A percentile compares a stretch with the other conserved stretches of the same genome.
Evolutionary conservation across 345 rosid genomes (phyloP).

Genomic region (Carallia brachiata): DNA sequence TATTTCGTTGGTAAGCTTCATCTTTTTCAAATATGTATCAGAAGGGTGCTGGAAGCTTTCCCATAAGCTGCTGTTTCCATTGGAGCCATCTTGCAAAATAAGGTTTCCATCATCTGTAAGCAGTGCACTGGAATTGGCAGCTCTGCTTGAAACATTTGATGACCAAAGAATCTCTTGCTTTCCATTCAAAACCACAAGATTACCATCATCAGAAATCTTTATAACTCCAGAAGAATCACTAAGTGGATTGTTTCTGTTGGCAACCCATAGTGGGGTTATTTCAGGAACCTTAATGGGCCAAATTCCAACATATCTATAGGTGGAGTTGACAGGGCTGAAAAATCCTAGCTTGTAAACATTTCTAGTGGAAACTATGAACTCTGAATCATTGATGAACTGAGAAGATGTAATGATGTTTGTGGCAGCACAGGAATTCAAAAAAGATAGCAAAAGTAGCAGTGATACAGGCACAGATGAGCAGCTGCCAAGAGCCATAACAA

Average conservation of each 20-base stretch:
- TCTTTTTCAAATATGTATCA: slow-evolving; percentile 22
- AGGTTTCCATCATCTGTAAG: slow-evolving; percentile 14
- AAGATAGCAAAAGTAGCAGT: no score
- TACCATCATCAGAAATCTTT: slow-evolving; percentile 44
- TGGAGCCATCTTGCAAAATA: neutral
- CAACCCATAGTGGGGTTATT: slow-evolving; percentile 56
- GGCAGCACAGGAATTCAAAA: no score
- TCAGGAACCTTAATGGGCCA: slow-evolving; percentile 46
- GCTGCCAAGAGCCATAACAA: no score
- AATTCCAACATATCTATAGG: slow-evolving; percentile 54
- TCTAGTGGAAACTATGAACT: no score
- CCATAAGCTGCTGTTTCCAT: neutral
- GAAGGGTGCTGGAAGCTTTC: slow-evolving; percentile 26
- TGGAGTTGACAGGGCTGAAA: slow-evolving; percentile 47
- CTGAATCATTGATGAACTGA: no score
- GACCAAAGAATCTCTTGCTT: slow-evolving; percentile 45
- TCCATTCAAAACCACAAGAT: slow-evolving; percentile 47
- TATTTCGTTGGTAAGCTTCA: slow-evolving; percentile 2
- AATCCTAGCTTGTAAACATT: slow-evolving; percentile 51
- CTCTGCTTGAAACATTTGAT: slow-evolving; percentile 5
- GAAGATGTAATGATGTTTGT: no score
- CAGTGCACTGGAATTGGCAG: neutral
- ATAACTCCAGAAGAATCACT: slow-evolving; percentile 41
- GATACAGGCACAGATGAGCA: no score
- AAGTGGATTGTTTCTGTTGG: slow-evolving; percentile 58